Evolutionary conservation across 208 protist genomes (phyloP), one percentile per base, ranked within the genome.

Genomic region (Wallacemonas sp.): DNA sequence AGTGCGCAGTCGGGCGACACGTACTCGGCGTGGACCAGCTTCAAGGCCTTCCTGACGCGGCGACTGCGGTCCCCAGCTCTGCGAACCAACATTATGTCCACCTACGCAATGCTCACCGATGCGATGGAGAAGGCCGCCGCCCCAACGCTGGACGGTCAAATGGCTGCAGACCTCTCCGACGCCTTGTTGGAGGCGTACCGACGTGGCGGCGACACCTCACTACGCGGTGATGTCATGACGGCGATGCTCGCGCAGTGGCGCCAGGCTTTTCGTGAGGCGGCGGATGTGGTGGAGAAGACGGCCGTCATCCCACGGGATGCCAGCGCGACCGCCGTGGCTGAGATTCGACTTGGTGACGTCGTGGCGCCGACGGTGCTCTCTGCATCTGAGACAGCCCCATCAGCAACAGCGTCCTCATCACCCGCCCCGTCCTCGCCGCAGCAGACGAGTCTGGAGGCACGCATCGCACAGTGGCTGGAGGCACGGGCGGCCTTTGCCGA

Each of bases 11-110:
- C 49, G 27, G 80, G 80, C 1, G 80, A 81, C 26, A 36, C 67
- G 11, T 85, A 85, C 52, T 72, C 64, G 52, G 68, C 39, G 12
- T 72, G 73, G 70, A 70, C 68, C 19, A 55, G 56, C n/a, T 76
- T 78, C n/a, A 77, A 66, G 9, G 72, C 78, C 3, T 19, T 73
- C 19, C 33, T 84, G n/a, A 58, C 26, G 0, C 70, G 41, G 24
- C 61, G 70, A 21, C 32, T 58, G 29, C 52, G 52, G 24, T 39
- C 64, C 48, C 23, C 9, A 11, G 54, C 21, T 14, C 1, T 24
- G 29, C 46, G 26, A 27, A 34, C n/a, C 9, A 49, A 74, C 11
- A 62, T 55, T 19, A 14, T 33, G 39, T 43, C 39, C 27, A 58
- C 46, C 30, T 63, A 68, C 21, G 29, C 19, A 4, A n/a, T 65